Evolutionary conservation across 495 filamentous ascomycete species (phyloP).

Genomic region (Aspergillus biplanus): DNA sequence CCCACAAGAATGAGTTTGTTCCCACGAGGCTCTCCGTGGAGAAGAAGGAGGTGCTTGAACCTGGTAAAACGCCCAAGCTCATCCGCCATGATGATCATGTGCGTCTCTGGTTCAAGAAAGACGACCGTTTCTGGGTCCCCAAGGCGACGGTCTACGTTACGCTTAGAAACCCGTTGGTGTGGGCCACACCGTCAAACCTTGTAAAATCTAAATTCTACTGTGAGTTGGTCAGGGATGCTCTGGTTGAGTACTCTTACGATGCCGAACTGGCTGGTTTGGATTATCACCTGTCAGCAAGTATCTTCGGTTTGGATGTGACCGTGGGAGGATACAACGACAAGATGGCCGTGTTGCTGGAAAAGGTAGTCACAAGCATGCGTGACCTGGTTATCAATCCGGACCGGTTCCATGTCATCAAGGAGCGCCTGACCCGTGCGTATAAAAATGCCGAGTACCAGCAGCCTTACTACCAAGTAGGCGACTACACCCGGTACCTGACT

Average conservation of each 20-base stretch:
- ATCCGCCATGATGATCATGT: conserved; percentile 83
- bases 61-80: conserved; percentile 74
- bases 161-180: conserved; percentile 76
- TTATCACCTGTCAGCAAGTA: conserved; percentile 73
- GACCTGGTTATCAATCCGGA: conserved; percentile 81
- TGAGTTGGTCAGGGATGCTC: conserved; percentile 83
- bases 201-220: conserved; percentile 83
- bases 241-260: conserved; percentile 96
- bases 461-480: conserved; percentile 89
- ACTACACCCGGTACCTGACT: conserved; percentile 79
- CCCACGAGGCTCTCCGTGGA: conserved; percentile 92
- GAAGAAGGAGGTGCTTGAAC: conserved; percentile 81
- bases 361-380: conserved; percentile 84
- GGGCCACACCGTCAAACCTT: conserved; percentile 73
- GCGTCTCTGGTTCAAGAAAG: conserved; percentile 98
- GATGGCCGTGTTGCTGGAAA: conserved; percentile 86
- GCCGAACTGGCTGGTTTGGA: conserved; percentile 91
- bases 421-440: conserved; percentile 72
- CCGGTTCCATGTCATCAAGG: conserved; percentile 90
- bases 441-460: conserved; percentile 86
- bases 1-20: conserved; percentile 95
- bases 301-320: conserved; percentile 74
- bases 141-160: conserved; percentile 85
- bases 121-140: conserved; percentile 98
- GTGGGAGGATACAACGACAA: conserved; percentile 96